Conservation (phyloP, 1,284 basidiomycete species). For the Trichosporon sp. region DNA sequence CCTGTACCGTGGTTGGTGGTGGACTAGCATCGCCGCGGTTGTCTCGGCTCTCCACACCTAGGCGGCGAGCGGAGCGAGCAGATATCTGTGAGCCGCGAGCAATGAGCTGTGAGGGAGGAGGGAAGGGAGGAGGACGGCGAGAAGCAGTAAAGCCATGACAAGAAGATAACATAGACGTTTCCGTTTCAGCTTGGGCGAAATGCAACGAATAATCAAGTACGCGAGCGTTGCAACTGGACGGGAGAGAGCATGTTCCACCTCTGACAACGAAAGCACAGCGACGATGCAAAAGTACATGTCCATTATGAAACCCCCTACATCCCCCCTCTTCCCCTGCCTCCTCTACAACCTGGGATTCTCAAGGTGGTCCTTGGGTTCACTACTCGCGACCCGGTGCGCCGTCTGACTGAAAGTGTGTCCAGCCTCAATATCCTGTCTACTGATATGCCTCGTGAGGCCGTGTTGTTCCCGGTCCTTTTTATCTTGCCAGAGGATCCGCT, state of each 20-base stretch:
- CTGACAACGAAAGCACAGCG: background rate
- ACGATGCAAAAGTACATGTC: background rate
- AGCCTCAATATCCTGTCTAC: background rate
- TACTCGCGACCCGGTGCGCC: background rate
- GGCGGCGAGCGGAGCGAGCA: background rate
- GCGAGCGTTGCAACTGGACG: too few relatives aligned
- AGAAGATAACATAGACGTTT: background rate
- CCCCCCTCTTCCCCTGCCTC: too few relatives aligned
- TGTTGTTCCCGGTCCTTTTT: constrained; percentile 45
- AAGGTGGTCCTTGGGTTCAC: constrained; percentile 8
- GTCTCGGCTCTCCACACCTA: background rate
- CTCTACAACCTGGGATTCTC: constrained; percentile 3
- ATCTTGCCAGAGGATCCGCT: constrained; percentile 50
- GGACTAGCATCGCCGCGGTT: constrained; percentile 71
- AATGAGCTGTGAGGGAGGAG: background rate
- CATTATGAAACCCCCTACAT: too few relatives aligned
- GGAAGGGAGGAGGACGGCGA: background rate
- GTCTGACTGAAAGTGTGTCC: background rate
- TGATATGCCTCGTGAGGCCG: constrained; percentile 5
- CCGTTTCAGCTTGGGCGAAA: constrained; percentile 1
- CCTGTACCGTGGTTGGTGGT: constrained; percentile 84
- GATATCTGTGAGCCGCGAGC: too few relatives aligned
- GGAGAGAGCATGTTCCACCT: too few relatives aligned
- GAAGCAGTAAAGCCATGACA: background rate
- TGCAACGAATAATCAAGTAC: background rate